Base-by-base conservation (phyloP, 129 eudicot genomes). In the Kitagawia praeruptora region DNA sequence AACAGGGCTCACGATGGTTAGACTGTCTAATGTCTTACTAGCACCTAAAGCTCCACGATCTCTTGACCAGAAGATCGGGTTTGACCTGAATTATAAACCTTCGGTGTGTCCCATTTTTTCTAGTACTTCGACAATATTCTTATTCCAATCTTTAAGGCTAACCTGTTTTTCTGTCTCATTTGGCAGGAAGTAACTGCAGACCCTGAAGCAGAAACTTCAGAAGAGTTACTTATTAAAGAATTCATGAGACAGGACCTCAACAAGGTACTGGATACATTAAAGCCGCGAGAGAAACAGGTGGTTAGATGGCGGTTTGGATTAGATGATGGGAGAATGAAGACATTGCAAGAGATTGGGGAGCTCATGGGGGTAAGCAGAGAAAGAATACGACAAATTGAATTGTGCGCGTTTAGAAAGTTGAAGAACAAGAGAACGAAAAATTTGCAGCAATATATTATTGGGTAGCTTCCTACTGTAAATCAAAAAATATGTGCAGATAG, bases 261-360 rank as follows among this genome's bases (percentile, higher is more conserved):
- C 39, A 92, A 92, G 84, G 92, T 90, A 56, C 47, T 95, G 28
- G 86, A 88, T 85, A 82, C 92, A 23, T 84, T 95, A 37, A 90
- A 74, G 51, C 82, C 83, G 5, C 86, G 91, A 80, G 99, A 95
- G 81, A 86, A 84, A 75, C 85, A 82, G 74, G 97, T 95, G 18
- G 76, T 95, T 21, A 80, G 88, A 76, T 86, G 91, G 97, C 83
- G 99, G 67, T 95, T 88, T 23, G 97, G 99, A 51, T 81, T 95
- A 7, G 90, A 82, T n/a, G 93, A 90, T 71, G 97, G 97, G 74
- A 84, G 87, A 66, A 84, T 86, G 85, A 88, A 90, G 80, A 90
- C 99, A 8, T 75, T 95, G 87, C 97, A 92, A 85, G 99, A 95
- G 84, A 90, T 95, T 6, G 99, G 99, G 69, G 96, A 90, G 81